Evolutionary conservation across 257 asterid species (phyloP), one percentile per base, ranked within the genome.

Genomic region (Penstemon barbatus): DNA sequence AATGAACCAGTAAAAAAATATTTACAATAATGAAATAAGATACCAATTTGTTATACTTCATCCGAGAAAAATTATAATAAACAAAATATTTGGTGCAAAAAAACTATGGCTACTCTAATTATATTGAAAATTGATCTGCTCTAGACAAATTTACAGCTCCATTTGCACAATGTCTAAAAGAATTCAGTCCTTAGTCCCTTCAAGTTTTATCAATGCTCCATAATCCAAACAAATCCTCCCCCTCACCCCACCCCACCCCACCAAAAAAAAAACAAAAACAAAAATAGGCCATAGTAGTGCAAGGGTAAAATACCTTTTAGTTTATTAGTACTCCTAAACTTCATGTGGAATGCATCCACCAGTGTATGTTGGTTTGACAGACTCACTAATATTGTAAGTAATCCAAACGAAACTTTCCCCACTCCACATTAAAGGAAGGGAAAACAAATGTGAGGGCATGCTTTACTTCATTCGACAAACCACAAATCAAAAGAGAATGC

Each of bases 61-160:
- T 13, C 18, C 65, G 9, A 43, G 8, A 64, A 63, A 56, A 42
- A 48, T 61, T 38, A 58, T 45, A 66, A 37, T 44, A 57, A 13
- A 67, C 25, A 41, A 41, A 44, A 50, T 43, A 3, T 51, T 15
- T 15, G 18, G 18, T 49, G 18, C 58, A 33, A 69, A 39, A 33
- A 41, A 33, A 55, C 3, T 15, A 9, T 19, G 8, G 9, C 8
- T 36, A 25, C 52, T 45, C 18, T 48, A n/a, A 43, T 8, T 12
- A n/a, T 63, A 15, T 67, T 33, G 36, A 40, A 56, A n/a, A 56
- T 48, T 33, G 51, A 9, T 38, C n/a, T 52, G 55, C 43, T 12
- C 15, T 10, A 57, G 49, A 36, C 46, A 52, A 45, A 45, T 3
- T 61, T 55, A 54, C 15, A 13, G 42, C 58, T 18, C 61, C 40